Conservation (phyloP, 805 yeast species). For the Saccharomycopsis sp. region DNA sequence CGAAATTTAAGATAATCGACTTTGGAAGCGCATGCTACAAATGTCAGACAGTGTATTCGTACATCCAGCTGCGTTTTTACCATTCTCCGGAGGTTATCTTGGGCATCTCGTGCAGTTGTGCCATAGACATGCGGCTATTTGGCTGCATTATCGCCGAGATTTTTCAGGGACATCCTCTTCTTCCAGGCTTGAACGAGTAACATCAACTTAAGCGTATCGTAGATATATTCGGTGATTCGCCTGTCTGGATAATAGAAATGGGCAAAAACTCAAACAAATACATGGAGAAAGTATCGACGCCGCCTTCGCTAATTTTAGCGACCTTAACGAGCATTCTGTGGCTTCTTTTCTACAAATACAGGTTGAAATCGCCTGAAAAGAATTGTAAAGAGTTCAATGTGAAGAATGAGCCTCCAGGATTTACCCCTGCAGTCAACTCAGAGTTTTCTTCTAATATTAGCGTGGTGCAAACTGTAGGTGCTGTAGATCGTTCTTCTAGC, state of each 20-base stretch:
- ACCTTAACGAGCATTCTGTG: constrained; percentile 2
- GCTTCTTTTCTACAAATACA: constrained; percentile 24
- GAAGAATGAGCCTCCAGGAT: constrained; percentile 57
- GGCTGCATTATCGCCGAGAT: constrained; percentile 91
- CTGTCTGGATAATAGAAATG: constrained; percentile 94
- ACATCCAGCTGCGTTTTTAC: constrained; percentile 88
- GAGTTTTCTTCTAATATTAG: no score
- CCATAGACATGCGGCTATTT: constrained; percentile 96
- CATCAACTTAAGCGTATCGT: constrained; percentile 81
- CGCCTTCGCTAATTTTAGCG: constrained; percentile 25
- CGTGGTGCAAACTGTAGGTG: no score
- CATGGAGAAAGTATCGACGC: constrained; percentile 37
- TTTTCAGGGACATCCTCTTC: constrained; percentile 84
- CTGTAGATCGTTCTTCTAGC: neutral
- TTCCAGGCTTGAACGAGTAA: constrained; percentile 92
- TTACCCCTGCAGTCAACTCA: constrained; percentile 19
- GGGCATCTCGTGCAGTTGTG: constrained; percentile 86
- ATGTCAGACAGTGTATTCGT: constrained; percentile 80
- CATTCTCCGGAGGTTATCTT: constrained; percentile 91
- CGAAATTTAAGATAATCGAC: constrained; percentile 87
- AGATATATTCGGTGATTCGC: constrained; percentile 80
- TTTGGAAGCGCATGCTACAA: constrained; percentile 96
- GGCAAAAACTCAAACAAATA: constrained; percentile 78
- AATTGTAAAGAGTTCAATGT: constrained; percentile 38
- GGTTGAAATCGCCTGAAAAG: constrained; percentile 43